These are phyloP conservation scores for Pseudopyrenochaeta lycopersici DNA, from an alignment of 2,329 filamentous ascomycete species.

Conservation along the genomic window DNA sequence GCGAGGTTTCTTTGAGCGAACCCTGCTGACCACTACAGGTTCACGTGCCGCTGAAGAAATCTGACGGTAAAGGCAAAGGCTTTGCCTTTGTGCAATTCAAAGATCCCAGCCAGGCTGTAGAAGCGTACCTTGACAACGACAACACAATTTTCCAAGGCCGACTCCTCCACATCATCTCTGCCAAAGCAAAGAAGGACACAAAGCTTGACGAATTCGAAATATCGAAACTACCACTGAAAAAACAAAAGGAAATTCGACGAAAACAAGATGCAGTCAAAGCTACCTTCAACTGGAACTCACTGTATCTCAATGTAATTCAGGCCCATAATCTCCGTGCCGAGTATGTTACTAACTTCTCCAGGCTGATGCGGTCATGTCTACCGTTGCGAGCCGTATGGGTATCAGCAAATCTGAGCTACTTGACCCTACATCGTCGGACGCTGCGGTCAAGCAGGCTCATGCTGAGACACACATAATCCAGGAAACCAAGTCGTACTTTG, in stretches of 20 bases:
- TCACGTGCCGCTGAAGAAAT: constrained; percentile 79
- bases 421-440: constrained; percentile 94
- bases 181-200: constrained; percentile 79
- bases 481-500: constrained; percentile 93
- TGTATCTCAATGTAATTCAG: constrained; percentile 86
- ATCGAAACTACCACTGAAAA: constrained; percentile 91
- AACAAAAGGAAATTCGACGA: constrained; percentile 88
- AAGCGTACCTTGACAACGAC: constrained; percentile 82
- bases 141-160: constrained; percentile 91
- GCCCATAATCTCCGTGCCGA: not conserved
- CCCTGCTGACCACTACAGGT: constrained; percentile 67
- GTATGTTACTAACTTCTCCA: constrained; percentile 24
- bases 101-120: constrained; percentile 75
- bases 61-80: constrained; percentile 80
- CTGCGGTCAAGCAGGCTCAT: constrained; percentile 94
- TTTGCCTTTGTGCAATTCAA: constrained; percentile 87
- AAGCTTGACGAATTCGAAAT: constrained; percentile 88
- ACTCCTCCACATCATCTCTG: constrained; percentile 88
- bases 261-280: constrained; percentile 80
- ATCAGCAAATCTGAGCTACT: constrained; percentile 90
- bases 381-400: constrained; percentile 84
- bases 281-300: constrained; percentile 97
- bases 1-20: not conserved
- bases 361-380: constrained; percentile 87
- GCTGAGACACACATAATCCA: constrained; percentile 96